Evolutionary conservation across 1,139 yeast species (phyloP), one percentile per base, ranked within the genome.

Genomic region (Suhomyces ambrosiae): DNA sequence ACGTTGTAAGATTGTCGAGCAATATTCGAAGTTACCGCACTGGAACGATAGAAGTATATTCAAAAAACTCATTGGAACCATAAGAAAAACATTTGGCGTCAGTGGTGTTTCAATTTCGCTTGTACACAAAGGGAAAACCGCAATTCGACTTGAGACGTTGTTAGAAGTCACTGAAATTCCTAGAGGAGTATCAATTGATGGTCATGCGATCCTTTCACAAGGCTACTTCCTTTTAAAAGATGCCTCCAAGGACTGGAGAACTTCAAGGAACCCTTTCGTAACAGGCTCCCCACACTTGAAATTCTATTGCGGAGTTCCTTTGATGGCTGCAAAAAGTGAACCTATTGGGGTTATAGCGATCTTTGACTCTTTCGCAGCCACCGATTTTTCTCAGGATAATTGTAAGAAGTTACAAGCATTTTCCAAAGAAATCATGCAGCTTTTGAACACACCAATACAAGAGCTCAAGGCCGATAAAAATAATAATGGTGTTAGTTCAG

Each of bases 181-280:
- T 5, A 63, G 86, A 35, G 63, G 61, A 27, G 65, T 79, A 1
- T 79, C 87, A 1, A 60, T 84, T 28, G 90, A 84, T 56, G 79
- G 80, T 4, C 90, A 84, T 59, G 69, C 87, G 0, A 68, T 84
- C 4, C 58, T 84, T 28, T 82, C 89, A 0, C 61, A 65, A 9
- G 79, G 71, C 1, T 66, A 68, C 46, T 76, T 84, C 47, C 61
- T 77, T 2, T 47, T 84, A 14, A 54, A 70, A 17, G 86, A 84
- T 55, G 81, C 88, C 1, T 57, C 78, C 4, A 62, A 66, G 27
- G 92, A 84, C 53, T 84, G 92, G 90, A 64, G 90, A 54, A 75
- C 81, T 4, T 50, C 60, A 7, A 61, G 65, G 31, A 82, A 79
- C 47, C 89, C 89, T 0, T 64, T 82, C 37, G 85, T 83, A 1